These are phyloP conservation scores for Uncinocarpus reesii DNA, from an alignment of 2,329 filamentous ascomycete species.

Conservation along the genomic window DNA sequence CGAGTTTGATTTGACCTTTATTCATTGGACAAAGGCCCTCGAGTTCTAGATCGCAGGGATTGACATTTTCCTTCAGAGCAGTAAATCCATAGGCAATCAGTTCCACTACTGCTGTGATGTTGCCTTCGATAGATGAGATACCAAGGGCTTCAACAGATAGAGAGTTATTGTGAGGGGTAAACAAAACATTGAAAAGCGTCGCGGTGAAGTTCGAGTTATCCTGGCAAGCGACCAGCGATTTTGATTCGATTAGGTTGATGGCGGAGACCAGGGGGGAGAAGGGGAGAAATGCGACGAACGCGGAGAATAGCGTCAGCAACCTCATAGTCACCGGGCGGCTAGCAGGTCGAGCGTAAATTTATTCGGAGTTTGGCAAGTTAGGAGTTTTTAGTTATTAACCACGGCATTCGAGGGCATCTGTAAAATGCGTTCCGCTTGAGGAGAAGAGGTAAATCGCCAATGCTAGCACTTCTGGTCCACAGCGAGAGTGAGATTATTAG, in stretches of 20 bases:
- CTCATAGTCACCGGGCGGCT: slow-evolving; percentile 7
- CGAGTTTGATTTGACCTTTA: slow-evolving; percentile 63
- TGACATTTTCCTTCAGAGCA: slow-evolving; percentile 55
- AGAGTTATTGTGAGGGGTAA: slow-evolving; percentile 55
- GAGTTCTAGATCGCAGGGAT: slow-evolving; percentile 59
- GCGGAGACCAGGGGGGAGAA: slow-evolving; percentile 46
- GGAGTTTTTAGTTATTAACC: not conserved
- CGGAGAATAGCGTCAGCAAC: slow-evolving; percentile 22
- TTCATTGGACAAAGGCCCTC: slow-evolving; percentile 83
- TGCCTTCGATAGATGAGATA: slow-evolving; percentile 72
- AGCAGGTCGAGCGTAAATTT: not conserved
- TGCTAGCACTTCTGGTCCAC: not conserved
- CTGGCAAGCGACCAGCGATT: slow-evolving; percentile 76
- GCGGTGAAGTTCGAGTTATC: slow-evolving; percentile 75
- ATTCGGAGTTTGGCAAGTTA: not conserved
- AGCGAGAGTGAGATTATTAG: not conserved
- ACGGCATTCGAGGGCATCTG: not conserved
- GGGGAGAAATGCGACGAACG: slow-evolving; percentile 32
- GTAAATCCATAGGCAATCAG: slow-evolving; percentile 75
- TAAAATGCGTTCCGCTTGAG: not conserved
- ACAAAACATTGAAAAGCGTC: slow-evolving; percentile 72
- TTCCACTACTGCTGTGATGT: slow-evolving; percentile 64
- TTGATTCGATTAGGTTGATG: slow-evolving; percentile 63
- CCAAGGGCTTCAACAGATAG: slow-evolving; percentile 66
- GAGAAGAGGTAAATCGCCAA: not conserved